A percentile compares a stretch with the other conserved stretches of the same genome.
Conservation (phyloP, 176 grass and related monocot species). For the Bonia amplexicaulis region DNA sequence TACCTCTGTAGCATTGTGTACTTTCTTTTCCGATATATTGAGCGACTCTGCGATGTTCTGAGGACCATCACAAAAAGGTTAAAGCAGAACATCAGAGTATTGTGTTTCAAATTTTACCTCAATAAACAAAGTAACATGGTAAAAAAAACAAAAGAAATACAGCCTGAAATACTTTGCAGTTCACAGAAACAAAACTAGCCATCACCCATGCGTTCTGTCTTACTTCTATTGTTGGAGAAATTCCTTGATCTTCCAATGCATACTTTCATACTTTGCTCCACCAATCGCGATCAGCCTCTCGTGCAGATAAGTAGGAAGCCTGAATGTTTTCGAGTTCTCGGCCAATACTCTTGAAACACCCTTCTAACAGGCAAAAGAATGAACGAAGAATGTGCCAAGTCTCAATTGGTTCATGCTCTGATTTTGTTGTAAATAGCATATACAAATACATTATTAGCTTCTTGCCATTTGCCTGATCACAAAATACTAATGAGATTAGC, state of each 20-base stretch:
- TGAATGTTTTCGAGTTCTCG: constrained; percentile 74
- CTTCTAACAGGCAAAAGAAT: constrained; percentile 35
- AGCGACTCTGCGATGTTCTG: constrained; percentile 76
- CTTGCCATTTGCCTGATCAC: neutral
- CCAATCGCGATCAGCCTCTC: constrained; percentile 71
- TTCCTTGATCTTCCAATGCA: constrained; percentile 68
- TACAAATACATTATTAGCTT: neutral
- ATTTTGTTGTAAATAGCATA: neutral
- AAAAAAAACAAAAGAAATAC: neutral
- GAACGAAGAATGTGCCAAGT: neutral
- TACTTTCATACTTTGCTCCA: constrained; percentile 49
- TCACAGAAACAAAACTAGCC: too few species aligned
- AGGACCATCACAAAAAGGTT: constrained; percentile 17
- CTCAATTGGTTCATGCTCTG: neutral
- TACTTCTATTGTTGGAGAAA: constrained; percentile 78
- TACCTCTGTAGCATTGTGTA: constrained; percentile 75
- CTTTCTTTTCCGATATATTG: constrained; percentile 81
- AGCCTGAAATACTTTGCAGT: too few species aligned
- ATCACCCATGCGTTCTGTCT: neutral
- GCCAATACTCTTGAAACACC: constrained; percentile 85
- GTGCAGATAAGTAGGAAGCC: constrained; percentile 80
- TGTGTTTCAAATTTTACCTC: neutral
- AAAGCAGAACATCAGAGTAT: neutral
- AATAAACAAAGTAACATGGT: neutral
- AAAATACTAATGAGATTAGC: neutral